Percentiles rank a stretch among this genome's conserved stretches.
Conservation (phyloP, 352 stramenopile species). For the Plasmopara halstedii region DNA sequence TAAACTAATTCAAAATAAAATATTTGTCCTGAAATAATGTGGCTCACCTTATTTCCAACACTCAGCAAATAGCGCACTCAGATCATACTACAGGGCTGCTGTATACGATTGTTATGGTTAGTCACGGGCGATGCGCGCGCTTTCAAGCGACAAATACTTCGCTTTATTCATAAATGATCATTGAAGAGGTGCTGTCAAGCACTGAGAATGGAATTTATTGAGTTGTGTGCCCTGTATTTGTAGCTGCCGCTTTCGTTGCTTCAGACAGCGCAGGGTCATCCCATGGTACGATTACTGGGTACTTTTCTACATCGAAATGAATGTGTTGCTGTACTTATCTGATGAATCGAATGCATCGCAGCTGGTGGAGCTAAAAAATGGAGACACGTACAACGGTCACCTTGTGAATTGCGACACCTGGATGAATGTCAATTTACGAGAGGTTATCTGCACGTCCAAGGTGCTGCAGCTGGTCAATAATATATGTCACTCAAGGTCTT, state of each 20-base stretch:
- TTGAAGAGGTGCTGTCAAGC: too few species aligned
- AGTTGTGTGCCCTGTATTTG: too few species aligned
- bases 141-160: too few species aligned
- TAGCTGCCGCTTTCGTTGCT: conserved; percentile 95
- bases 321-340: not conserved
- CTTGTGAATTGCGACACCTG: conserved; percentile 97
- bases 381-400: conserved; percentile 97
- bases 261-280: conserved; percentile 91
- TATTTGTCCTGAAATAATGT: not conserved
- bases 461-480: conserved; percentile 19
- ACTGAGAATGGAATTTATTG: conserved; percentile 6
- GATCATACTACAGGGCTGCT: conserved; percentile 6
- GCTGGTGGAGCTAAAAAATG: conserved; percentile 99
- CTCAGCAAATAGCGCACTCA: not conserved
- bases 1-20: not conserved
- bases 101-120: conserved; percentile 16
- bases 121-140: not conserved
- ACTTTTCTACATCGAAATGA: not conserved
- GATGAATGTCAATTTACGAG: conserved; percentile 99
- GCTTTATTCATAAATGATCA: too few species aligned
- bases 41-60: conserved; percentile 12
- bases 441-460: conserved; percentile 98
- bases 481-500: too few species aligned
- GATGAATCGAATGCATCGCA: conserved; percentile 12
- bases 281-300: conserved; percentile 59